Conservation (phyloP, 345 rosid species). For the Hevea brasiliensis region DNA sequence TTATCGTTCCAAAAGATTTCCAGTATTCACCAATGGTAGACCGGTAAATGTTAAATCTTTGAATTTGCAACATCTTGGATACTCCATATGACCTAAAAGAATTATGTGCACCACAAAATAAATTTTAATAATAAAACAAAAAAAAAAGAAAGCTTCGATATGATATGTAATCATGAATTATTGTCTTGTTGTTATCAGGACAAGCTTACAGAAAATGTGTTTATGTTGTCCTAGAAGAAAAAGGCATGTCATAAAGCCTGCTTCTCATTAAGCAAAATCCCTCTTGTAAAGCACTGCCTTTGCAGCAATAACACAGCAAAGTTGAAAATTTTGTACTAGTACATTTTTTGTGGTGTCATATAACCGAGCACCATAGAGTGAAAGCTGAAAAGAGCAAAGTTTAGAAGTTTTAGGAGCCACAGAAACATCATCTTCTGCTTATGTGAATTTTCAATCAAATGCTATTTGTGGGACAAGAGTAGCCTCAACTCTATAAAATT, state of each 20-base stretch:
- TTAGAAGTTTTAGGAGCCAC: not conserved
- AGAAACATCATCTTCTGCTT: not conserved
- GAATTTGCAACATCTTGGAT: constrained; percentile 45
- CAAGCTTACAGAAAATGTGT: not conserved
- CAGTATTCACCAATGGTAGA: constrained; percentile 25
- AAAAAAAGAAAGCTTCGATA: constrained; percentile 3
- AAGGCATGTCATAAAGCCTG: not conserved
- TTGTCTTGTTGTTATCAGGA: not conserved
- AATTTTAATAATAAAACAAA: constrained; percentile 1
- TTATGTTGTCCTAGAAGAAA: not conserved
- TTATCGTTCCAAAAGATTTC: constrained; percentile 36
- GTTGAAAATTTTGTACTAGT: not conserved
- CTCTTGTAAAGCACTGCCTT: not conserved
- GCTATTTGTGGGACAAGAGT: not conserved
- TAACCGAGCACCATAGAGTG: not conserved
- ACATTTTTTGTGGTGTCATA: not conserved
- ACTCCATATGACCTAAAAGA: constrained; percentile 56
- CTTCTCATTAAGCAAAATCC: not conserved
- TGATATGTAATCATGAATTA: not conserved
- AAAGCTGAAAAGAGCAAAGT: not conserved
- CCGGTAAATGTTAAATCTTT: constrained; percentile 37
- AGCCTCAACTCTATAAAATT: not conserved
- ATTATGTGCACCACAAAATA: not conserved
- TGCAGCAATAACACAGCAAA: not conserved
- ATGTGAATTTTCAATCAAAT: constrained; percentile 1